Conservation (phyloP, 352 stramenopile genomes). For the Phytophthora sp. region DNA sequence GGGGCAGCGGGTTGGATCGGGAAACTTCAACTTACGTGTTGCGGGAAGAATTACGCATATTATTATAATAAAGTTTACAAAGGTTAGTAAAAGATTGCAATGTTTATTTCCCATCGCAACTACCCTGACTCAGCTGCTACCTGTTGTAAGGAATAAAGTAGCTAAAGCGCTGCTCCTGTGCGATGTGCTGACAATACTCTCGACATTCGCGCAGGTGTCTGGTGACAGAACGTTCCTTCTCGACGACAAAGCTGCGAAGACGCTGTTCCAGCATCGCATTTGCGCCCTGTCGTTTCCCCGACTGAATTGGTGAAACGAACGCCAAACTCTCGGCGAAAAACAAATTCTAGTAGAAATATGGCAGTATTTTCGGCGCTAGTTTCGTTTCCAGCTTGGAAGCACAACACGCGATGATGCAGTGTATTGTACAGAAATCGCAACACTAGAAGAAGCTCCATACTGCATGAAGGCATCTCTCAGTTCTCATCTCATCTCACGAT, state of each 20-base stretch:
- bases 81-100: no score
- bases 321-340: background rate
- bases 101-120: no score
- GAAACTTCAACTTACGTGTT: constrained; percentile 25
- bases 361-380: no score
- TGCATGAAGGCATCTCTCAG: constrained; percentile 15
- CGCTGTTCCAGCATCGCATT: constrained; percentile 10
- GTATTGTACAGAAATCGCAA: no score
- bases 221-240: constrained; percentile 21
- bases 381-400: constrained; percentile 19
- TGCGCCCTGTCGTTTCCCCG: background rate
- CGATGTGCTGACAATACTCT: background rate
- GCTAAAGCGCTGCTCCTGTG: constrained; percentile 4
- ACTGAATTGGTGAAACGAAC: constrained; percentile 14
- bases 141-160: background rate
- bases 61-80: no score
- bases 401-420: constrained; percentile 21
- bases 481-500: constrained; percentile 39
- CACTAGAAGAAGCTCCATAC: background rate
- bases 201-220: background rate
- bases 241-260: constrained; percentile 13
- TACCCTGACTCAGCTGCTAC: background rate
- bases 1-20: constrained; percentile 4
- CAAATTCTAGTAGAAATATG: no score
- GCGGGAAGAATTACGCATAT: no score